Evolutionary conservation across 805 yeast genomes (phyloP), one percentile per base, ranked within the genome.

Genomic region (Metschnikowia henanensis): DNA sequence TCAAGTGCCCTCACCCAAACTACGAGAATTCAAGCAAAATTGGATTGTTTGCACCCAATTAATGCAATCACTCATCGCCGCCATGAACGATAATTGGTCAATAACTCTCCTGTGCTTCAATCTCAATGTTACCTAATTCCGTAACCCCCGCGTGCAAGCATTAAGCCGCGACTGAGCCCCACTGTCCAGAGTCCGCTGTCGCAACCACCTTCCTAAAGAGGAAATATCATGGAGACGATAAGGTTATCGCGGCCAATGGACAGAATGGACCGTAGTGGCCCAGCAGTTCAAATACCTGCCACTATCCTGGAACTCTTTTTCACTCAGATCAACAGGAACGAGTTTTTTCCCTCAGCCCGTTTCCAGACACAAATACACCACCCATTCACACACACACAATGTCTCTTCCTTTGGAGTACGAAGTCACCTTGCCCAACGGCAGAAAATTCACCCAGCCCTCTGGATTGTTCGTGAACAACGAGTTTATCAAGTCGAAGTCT

Each of bases 391-490:
- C 17, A 6, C 23, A 13, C 15, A 41, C 16, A 37, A 67, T 66
- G 72, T 57, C 70, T 17, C 56, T 65, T 32, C 70, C 72, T 21
- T 66, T 70, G 52, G 58, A 56, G 51, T 58, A 60, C 57, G 68
- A 66, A 37, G 64, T 72, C 39, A 65, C 73, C 23, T 63, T 71
- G 52, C 83, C 84, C 17, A 73, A 70, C 31, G 84, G 84, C 39
- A 54, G 60, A 37, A 70, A 68, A 37, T 76, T 67, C 59, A 52
- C 61, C 20, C 84, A 79, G 54, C 87, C 86, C 30, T 47, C 80
- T n/a, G 88, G 87, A 6, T 65, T 81, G 48, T 82, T 79, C 60
- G 79, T 80, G 56, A 72, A 78, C 61, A 79, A 79, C 52, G 77
- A 79, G 58, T 53, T 53, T 30, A 47, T 53, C 43, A 46, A 52